Percentiles rank a stretch among this genome's conserved stretches.
Evolutionary conservation across 2,329 filamentous ascomycete genomes (phyloP).

Genomic region (Penicillium concentricum): DNA sequence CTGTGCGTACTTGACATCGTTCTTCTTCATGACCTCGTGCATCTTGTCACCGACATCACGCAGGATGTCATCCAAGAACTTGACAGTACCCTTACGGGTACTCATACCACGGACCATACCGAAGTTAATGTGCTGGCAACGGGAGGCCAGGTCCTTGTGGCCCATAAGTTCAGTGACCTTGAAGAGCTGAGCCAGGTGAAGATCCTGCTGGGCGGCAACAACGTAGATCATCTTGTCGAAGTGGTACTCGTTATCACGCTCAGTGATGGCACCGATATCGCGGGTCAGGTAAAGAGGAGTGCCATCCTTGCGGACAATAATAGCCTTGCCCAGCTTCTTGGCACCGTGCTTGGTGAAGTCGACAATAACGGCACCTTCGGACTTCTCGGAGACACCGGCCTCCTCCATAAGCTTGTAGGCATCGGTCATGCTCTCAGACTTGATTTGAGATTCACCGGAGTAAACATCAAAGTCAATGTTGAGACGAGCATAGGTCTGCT

Average conservation of each 20-base stretch:
- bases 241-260: slow-evolving; percentile 61
- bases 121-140: slow-evolving; percentile 64
- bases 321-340: slow-evolving; percentile 66
- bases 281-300: slow-evolving; percentile 68
- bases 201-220: slow-evolving; percentile 63
- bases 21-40: slow-evolving; percentile 95
- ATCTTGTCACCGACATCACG: slow-evolving; percentile 86
- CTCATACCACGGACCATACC: slow-evolving; percentile 67
- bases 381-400: slow-evolving; percentile 61
- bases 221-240: slow-evolving; percentile 71
- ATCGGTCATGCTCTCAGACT: slow-evolving; percentile 60
- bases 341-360: slow-evolving; percentile 67
- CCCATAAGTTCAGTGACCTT: slow-evolving; percentile 64
- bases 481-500: slow-evolving; percentile 61
- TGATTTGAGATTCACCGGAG: slow-evolving; percentile 68
- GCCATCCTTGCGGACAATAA: slow-evolving; percentile 66
- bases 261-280: slow-evolving; percentile 65
- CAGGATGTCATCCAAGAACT: slow-evolving; percentile 71
- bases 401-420: slow-evolving; percentile 61
- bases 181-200: slow-evolving; percentile 64
- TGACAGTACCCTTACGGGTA: slow-evolving; percentile 68
- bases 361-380: slow-evolving; percentile 66
- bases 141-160: slow-evolving; percentile 57
- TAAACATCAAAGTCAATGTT: slow-evolving; percentile 67
- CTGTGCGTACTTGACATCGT: slow-evolving; percentile 85